Base-by-base conservation (phyloP, 352 stramenopile species). In the Globisporangium mamillatum region DNA sequence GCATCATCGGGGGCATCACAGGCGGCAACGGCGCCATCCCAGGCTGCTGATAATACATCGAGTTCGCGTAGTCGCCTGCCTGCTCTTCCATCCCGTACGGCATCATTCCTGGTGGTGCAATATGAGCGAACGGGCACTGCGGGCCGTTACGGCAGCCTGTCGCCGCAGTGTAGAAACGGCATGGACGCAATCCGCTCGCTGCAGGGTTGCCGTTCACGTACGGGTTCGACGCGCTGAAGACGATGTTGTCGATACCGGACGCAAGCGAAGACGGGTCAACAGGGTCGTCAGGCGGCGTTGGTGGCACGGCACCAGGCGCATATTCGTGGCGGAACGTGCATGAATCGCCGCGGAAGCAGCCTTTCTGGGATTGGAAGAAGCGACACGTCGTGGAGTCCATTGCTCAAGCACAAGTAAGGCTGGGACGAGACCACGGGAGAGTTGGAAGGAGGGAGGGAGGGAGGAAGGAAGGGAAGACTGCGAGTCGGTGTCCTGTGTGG, bases 291-390 rank as follows among this genome's bases (percentile, higher is more conserved):
- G 67, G 4, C 18, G 44, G 18, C 18, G 16, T 56, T 38, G 29
- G 36, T 18, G 67, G 48, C 7, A 61, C 66, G 0, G 34, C n/a
- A 12, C 52, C 60, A 6, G 57, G 52, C 12, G 57, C 27, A 9
- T 36, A 25, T 36, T 83, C 81, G 69, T 94, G 86, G 44, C 80
- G 80, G 64, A 89, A 94, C 55, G 74, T 77, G 70, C 86, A 94
- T 9, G 78, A 84, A 16, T 75, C 66, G 32, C 86, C 86, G 18
- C 86, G 84, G 67, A 87, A 89, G 62, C 86, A 94, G 64, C 86
- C 86, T 50, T 88, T 72, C 9, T 78, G 73, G 52, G 82, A 88
- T 75, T 86, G 75, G 68, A 90, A 94, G 79, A 91, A 94, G 71
- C 84, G 84, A 67, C 86, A 94, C 12, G 68, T 20, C 58, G 54